phyloP scores from a whole-genome alignment of 768 basidiomycete genomes.

The Austroboletus eburneus region DNA sequence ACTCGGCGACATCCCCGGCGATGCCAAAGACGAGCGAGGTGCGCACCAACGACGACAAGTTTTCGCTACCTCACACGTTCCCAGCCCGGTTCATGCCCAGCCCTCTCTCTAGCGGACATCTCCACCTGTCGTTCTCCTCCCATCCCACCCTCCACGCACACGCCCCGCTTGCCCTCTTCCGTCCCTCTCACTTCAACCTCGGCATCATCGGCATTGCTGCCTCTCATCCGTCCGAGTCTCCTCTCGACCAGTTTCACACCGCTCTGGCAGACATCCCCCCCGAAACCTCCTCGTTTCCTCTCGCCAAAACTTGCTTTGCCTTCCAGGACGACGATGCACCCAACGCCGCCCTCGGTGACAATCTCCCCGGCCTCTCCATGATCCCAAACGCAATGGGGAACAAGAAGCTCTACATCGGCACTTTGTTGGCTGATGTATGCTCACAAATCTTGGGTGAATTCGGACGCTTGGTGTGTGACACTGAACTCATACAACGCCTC shows the following conservation, averaged over 20 bases:
- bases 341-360: constrained; percentile 53
- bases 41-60: constrained; percentile 21
- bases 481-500: not conserved
- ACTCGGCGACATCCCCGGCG: constrained; percentile 79
- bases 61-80: constrained; percentile 6
- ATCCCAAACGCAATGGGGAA: constrained; percentile 87
- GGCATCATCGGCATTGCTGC: constrained; percentile 86
- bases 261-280: constrained; percentile 65
- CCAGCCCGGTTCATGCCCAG: constrained; percentile 81
- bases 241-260: constrained; percentile 64
- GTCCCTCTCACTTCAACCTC: constrained; percentile 77
- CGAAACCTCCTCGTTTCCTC: constrained; percentile 61
- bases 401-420: constrained; percentile 83
- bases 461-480: constrained; percentile 67
- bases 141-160: constrained; percentile 73
- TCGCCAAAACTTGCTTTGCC: constrained; percentile 79
- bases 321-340: constrained; percentile 65
- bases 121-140: constrained; percentile 76
- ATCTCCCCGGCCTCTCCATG: constrained; percentile 61
- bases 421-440: constrained; percentile 83
- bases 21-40: constrained; percentile 76
- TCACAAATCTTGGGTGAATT: constrained; percentile 85
- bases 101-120: constrained; percentile 65
- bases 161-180: constrained; percentile 63
- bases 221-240: constrained; percentile 46